Evolutionary conservation across 106 monocot species (phyloP), one percentile per base, ranked within the genome.

Genomic region (Allium sativum): DNA sequence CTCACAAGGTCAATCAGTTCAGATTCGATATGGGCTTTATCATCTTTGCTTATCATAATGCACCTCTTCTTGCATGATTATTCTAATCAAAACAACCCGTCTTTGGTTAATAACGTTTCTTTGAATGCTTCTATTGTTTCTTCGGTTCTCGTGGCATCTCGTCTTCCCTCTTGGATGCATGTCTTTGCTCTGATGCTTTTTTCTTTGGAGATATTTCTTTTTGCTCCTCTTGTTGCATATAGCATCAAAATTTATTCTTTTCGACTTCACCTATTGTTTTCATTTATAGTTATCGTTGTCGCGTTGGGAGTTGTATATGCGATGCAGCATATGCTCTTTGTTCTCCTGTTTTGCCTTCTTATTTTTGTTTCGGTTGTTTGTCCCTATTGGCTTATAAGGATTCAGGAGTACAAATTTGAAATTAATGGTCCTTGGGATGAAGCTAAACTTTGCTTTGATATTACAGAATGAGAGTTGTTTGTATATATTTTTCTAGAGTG

Each of bases 371-470:
- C 85, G 0, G 63, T 83, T 19, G 74, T 88, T 43, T 88, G 98
- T 55, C 98, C 98, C 17, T 91, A 79, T 53, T 92, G 92, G 88
- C 92, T 99, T 57, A 85, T 99, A 69, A 92, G 78, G 74, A 79
- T 99, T 61, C 98, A 99, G 52, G 98, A 92, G 50, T 92, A 98
- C 78, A 99, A 99, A 82, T 99, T 99, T 77, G 98, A 99, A 82
- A 99, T 99, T 31, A 92, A 99, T 73, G 98, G 98, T 42, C 98
- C 98, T 9, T 99, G 98, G 98, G 98, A 99, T 67, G 92, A 99
- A 69, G 98, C 98, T 45, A 92, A 85, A 65, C 92, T 99, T 16
- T 99, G 98, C 72, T 98, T 99, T 71, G 98, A 99, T 64, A 99
- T 99, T 54, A 78, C 76, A 7, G 92, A 99, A 42, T 96, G 67